Percentiles rank a stretch among this genome's conserved stretches.
Evolutionary conservation across 1,139 yeast species (phyloP).

Genomic region (Blastobotrys elegans): DNA sequence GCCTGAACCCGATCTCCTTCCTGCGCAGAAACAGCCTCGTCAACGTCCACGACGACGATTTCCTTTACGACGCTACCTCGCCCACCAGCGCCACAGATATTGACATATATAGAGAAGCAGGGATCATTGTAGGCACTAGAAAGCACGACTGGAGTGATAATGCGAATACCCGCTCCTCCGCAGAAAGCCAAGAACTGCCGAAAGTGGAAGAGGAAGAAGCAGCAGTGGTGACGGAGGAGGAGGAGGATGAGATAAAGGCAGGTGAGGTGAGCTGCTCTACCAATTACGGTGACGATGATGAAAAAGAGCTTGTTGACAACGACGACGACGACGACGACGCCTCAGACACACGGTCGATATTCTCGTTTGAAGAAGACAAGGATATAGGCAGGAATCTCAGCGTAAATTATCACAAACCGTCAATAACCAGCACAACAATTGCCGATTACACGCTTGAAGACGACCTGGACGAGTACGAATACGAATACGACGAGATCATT

Average conservation of each 20-base stretch:
- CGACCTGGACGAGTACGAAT: constrained; percentile 3
- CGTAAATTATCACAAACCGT: constrained; percentile 29
- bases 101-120: constrained; percentile 28
- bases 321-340: background rate
- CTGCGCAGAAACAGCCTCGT: constrained; percentile 17
- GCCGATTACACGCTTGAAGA: constrained; percentile 16
- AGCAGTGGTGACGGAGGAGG: background rate
- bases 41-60: constrained; percentile 1
- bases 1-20: constrained; percentile 27
- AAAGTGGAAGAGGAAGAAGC: constrained; percentile 5
- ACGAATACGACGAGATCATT: background rate
- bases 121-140: constrained; percentile 33
- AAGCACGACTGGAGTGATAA: constrained; percentile 32
- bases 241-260: background rate
- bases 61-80: background rate
- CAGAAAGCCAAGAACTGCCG: constrained; percentile 3
- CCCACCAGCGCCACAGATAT: constrained; percentile 12
- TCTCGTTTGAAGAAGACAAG: constrained; percentile 29
- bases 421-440: constrained; percentile 2
- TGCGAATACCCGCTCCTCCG: background rate
- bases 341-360: constrained; percentile 25
- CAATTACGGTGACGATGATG: background rate
- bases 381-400: constrained; percentile 28
- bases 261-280: background rate
- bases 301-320: background rate